phyloP scores from a whole-genome alignment of 148 eudicot species.

The Persicaria maculosa region DNA sequence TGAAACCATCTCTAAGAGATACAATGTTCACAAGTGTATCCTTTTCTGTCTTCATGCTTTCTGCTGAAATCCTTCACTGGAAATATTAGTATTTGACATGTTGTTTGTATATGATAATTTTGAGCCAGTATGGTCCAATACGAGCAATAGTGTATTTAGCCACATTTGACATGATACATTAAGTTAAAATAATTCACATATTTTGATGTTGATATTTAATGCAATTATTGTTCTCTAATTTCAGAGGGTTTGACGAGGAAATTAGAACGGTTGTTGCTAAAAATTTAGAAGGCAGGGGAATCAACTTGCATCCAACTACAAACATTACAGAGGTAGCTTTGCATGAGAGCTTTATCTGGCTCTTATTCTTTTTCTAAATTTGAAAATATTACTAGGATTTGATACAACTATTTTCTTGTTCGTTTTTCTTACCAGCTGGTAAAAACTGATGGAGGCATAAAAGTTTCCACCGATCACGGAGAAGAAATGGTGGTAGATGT shows the following conservation, averaged over 20 bases:
- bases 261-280: slow-evolving; percentile 89
- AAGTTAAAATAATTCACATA: neutral
- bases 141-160: neutral
- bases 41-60: neutral
- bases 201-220: neutral
- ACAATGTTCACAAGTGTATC: too few species aligned
- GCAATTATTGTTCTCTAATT: neutral
- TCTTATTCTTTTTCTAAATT: neutral
- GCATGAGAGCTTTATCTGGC: neutral
- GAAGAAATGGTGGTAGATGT: slow-evolving; percentile 86
- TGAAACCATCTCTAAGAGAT: too few species aligned
- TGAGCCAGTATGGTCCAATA: neutral
- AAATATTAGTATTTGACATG: neutral
- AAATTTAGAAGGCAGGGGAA: slow-evolving; percentile 90
- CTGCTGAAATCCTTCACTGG: neutral
- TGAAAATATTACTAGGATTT: neutral
- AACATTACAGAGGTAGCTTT: slow-evolving; percentile 57
- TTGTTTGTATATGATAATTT: too few species aligned
- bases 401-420: neutral
- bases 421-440: slow-evolving; percentile 43
- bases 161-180: neutral
- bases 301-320: slow-evolving; percentile 72
- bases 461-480: slow-evolving; percentile 82
- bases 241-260: slow-evolving; percentile 98
- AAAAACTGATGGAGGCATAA: slow-evolving; percentile 74